Base-by-base conservation (phyloP, 1,284 basidiomycete genomes). In the Coriolopsis trogii region DNA sequence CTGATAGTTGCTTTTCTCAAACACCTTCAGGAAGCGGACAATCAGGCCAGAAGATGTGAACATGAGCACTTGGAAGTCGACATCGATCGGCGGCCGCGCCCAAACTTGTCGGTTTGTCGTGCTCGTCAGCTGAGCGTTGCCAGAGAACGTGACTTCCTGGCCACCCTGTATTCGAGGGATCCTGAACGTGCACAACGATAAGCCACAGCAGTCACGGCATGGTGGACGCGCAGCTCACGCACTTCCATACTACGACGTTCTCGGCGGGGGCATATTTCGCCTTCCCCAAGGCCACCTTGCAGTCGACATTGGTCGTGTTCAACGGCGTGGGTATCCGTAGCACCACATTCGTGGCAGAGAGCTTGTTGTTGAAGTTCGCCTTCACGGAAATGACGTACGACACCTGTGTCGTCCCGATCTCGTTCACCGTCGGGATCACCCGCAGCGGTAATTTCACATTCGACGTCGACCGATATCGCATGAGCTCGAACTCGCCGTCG, bases 61-160 rank as follows among this genome's bases (percentile, higher is more conserved):
- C 96, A 99, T 99, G 63, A 99, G 80, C 51, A 99, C 96, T 74
- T 95, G 86, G 73, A 99, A 99, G 72, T 99, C 95, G 54, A 99
- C 85, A 63, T 97, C 93, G 65, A 99, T 98, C 6, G 97, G 97
- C 9, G 97, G 96, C 42, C 96, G 80, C 9, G 93, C 93, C 97
- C 97, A 99, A 2, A 95, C 86, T 80, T 98, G 95, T 37, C 91
- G 85, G 51, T 84, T 82, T 0, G 95, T 98, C 18, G 91, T 96
- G 52, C 85, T 85, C 2, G 94, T 92, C 44, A 98, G 75, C 30
- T 84, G 82, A 3, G 94, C 95, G 18, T 89, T 85, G 0, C 87
- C 96, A 1, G 85, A 85, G 49, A 99, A 82, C 0, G 92, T 93
- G 59, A 86, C 84, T 72, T 99, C 96, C 59, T 93, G 87, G 15